Evolutionary conservation across 495 filamentous ascomycete genomes (phyloP), one percentile per base, ranked within the genome.

Genomic region (Cairneyella variabilis): DNA sequence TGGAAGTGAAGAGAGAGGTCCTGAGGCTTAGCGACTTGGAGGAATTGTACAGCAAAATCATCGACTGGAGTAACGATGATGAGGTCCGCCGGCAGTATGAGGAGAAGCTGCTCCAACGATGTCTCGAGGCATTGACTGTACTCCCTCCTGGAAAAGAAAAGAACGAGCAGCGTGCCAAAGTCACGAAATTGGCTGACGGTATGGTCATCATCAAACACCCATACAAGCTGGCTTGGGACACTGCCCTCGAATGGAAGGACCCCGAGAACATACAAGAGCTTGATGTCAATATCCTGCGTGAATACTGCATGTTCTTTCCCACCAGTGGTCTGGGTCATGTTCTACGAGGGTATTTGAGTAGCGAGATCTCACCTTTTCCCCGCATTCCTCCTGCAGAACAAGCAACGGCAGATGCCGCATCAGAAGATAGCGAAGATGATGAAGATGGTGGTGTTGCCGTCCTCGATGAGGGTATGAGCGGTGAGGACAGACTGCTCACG

Each of bases 131-230:
- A 5, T 76, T 98, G 8, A 61, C 84, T 1, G 83, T 88, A 39
- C 66, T 86, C 16, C 82, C 84, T 3, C 54, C 69, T 5, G 76
- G 83, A 14, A 55, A 67, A 21, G 63, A 84, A 44, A 97, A 96
- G 64, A 52, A 64, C 3, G 66, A 69, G 3, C 90, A 95, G 62
- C 75, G 86, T 26, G 71, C 79, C 14, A 79, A 86, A 36, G 85
- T 96, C 1, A 67, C 78, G 61, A 85, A 85, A 47, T 67, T 90
- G 38, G 91, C 91, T 0, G 79, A 83, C 40, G 93, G 90, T 51
- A 90, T 97, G 83, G 92, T 98, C 43, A 91, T 97, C 56, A 88
- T 98, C 64, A 91, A 92, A 57, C 90, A 96, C 64, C 90, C 90
- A 1, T 97, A 87, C 68, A 80, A 86, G 51, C 73, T 95, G 20